phyloP scores from a whole-genome alignment of 2,329 filamentous ascomycete genomes.

The Colletotrichum sp. region DNA sequence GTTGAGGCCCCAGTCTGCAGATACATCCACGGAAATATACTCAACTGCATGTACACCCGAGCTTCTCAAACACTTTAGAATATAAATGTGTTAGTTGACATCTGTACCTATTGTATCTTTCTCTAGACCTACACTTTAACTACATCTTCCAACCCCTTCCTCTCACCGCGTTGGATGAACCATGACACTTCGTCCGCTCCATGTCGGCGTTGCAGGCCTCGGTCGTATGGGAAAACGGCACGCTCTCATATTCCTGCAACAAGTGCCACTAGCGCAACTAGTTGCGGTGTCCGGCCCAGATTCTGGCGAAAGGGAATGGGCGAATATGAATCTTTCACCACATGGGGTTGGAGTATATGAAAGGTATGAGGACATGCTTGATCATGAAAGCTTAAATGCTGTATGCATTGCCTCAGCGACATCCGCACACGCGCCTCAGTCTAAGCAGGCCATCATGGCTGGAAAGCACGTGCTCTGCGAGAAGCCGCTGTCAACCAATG shows the following conservation, averaged over 20 bases:
- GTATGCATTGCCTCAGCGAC: not conserved
- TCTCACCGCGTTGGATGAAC: too few relatives aligned
- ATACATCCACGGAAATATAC: too few relatives aligned
- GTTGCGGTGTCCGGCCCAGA: not conserved
- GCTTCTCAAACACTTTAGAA: accelerated
- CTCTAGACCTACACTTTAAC: too few relatives aligned
- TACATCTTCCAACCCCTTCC: too few relatives aligned
- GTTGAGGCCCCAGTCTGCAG: accelerated
- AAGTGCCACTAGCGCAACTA: not conserved
- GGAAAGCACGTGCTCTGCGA: not conserved
- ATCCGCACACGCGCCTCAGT: not conserved
- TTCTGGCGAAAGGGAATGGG: not conserved
- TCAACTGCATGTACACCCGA: too few relatives aligned
- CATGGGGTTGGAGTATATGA: not conserved
- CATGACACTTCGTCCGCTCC: too few relatives aligned
- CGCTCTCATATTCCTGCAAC: not conserved
- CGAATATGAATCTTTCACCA: not conserved
- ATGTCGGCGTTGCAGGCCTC: not conserved
- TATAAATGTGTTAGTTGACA: too few relatives aligned
- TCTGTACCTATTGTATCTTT: too few relatives aligned
- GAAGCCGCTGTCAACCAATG: not conserved
- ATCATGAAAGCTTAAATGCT: not conserved
- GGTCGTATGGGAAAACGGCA: not conserved
- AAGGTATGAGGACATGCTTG: not conserved
- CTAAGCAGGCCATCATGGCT: not conserved